Evolutionary conservation across 805 yeast genomes (phyloP).

Genomic region (Monosporozyma solicola): DNA sequence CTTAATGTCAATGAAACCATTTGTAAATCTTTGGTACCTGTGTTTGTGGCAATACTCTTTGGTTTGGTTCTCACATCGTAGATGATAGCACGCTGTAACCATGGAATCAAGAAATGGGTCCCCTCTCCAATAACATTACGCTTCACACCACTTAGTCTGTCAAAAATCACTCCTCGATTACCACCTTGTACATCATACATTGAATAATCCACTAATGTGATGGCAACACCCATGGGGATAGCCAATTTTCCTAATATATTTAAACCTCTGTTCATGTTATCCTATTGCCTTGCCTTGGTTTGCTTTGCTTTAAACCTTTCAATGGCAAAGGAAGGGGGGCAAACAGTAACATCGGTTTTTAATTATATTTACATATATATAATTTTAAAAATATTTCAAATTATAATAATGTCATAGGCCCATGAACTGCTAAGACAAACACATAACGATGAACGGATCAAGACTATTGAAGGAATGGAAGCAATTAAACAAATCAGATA

Average conservation of each 20-base stretch:
- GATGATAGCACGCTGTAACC: conserved; percentile 87
- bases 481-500: conserved; percentile 2
- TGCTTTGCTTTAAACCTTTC: background rate
- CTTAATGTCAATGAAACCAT: conserved; percentile 89
- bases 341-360: too few species aligned
- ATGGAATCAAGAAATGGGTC: conserved; percentile 88
- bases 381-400: too few species aligned
- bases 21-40: conserved; percentile 96
- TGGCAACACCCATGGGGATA: conserved; percentile 59
- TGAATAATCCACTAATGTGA: conserved; percentile 69
- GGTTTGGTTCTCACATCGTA: conserved; percentile 96
- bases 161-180: conserved; percentile 89
- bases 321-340: too few species aligned
- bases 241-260: conserved; percentile 40
- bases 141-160: conserved; percentile 82
- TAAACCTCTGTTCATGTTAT: conserved; percentile 12
- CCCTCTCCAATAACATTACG: conserved; percentile 91
- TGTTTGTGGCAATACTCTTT: conserved; percentile 82
- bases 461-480: conserved; percentile 17
- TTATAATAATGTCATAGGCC: background rate
- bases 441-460: conserved; percentile 1
- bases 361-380: too few species aligned
- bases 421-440: background rate
- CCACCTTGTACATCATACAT: conserved; percentile 96
- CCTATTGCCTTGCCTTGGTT: background rate